These are phyloP conservation scores for Ascochyta koolunga DNA, from an alignment of 2,329 filamentous ascomycete species.

Conservation along the genomic window DNA sequence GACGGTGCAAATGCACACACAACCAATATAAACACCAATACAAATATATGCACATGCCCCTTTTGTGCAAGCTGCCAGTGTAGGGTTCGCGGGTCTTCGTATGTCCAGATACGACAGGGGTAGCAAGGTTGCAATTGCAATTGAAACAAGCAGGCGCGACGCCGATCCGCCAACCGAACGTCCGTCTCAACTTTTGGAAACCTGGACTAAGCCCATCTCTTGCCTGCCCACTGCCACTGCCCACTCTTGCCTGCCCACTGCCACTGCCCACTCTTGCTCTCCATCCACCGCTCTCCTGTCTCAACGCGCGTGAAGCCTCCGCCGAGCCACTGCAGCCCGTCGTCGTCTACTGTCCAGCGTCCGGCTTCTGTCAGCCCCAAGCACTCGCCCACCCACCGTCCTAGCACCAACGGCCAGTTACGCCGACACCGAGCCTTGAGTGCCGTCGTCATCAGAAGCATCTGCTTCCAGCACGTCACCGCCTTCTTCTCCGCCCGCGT, in stretches of 20 bases:
- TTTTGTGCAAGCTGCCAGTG: constrained; percentile 13
- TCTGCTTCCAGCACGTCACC: constrained; percentile 2
- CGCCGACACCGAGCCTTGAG: constrained; percentile 9
- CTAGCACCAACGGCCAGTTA: constrained; percentile 4
- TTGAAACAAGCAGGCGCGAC: constrained; percentile 27
- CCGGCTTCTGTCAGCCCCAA: neutral
- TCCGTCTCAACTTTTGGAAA: constrained; percentile 11
- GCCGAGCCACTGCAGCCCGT: constrained; percentile 5
- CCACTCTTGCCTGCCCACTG: neutral
- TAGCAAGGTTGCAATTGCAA: neutral
- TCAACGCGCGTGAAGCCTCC: constrained; percentile 5
- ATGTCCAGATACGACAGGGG: constrained; percentile 4
- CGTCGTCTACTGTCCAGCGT: neutral
- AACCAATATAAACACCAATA: too few relatives aligned
- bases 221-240: neutral
- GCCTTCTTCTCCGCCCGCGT: neutral
- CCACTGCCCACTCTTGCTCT: neutral
- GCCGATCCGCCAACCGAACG: constrained; percentile 11
- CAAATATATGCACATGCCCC: constrained; percentile 6
- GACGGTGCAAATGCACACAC: constrained; percentile 13
- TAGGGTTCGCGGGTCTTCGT: constrained; percentile 1
- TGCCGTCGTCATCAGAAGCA: constrained; percentile 9
- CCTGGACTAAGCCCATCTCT: constrained; percentile 17
- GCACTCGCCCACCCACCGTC: constrained; percentile 9
- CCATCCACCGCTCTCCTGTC: neutral